Conservation (phyloP, 345 rosid species). For the Pistacia integerrima region DNA sequence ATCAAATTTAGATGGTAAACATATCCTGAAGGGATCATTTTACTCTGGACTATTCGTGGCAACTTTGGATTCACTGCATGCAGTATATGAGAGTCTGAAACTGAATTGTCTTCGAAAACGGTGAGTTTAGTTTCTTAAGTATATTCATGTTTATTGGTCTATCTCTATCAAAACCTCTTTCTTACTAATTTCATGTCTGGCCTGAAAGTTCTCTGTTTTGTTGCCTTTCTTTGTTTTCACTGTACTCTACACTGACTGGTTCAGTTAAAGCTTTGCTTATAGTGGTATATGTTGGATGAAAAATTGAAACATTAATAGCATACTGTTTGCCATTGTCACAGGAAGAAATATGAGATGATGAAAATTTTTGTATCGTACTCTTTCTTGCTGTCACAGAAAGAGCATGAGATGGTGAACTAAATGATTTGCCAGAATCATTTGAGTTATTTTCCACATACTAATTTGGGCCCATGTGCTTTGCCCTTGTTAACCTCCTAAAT, state of each 20-base stretch:
- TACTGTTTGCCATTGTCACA: neutral
- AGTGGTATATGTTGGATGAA: neutral
- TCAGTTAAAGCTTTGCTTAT: neutral
- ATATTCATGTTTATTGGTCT: neutral
- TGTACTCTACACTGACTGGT: neutral
- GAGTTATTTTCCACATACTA: too few species aligned
- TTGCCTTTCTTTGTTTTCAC: neutral
- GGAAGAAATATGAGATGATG: neutral
- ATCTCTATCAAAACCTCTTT: conserved; percentile 11
- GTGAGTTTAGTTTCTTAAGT: conserved; percentile 39
- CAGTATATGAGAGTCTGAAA: conserved; percentile 91
- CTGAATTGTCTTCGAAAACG: conserved; percentile 83
- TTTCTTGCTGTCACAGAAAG: too few species aligned
- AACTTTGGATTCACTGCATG: conserved; percentile 80
- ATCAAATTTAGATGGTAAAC: conserved; percentile 37
- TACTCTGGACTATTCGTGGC: conserved; percentile 54
- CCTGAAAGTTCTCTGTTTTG: neutral
- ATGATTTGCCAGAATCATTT: neutral
- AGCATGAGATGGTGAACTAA: neutral
- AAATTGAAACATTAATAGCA: neutral
- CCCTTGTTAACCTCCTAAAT: too few species aligned
- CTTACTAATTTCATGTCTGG: neutral
- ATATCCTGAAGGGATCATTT: conserved; percentile 41
- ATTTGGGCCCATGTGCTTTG: too few species aligned
- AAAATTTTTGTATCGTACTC: too few species aligned